A percentile compares a stretch with the other conserved stretches of the same genome.
Conservation (phyloP, 768 basidiomycete genomes). For the Kwoniella bestiolae region DNA sequence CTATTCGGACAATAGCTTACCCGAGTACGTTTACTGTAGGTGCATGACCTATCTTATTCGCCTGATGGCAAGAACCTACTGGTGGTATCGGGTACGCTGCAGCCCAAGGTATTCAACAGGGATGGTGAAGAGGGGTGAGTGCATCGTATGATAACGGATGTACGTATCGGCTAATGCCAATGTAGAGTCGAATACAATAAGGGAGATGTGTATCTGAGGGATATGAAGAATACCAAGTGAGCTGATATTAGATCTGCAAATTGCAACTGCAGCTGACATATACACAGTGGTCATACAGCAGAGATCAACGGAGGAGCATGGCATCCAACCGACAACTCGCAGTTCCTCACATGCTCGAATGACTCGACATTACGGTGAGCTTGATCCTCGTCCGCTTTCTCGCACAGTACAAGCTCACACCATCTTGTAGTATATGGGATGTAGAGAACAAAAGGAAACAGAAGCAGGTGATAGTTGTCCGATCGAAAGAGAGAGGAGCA, state of each 20-base stretch:
- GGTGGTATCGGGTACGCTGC: constrained; percentile 82
- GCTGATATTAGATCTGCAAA: constrained; percentile 54
- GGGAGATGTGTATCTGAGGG: constrained; percentile 96
- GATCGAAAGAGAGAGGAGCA: constrained; percentile 91
- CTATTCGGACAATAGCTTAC: not conserved
- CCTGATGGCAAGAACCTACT: constrained; percentile 84
- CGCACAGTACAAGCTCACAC: constrained; percentile 3
- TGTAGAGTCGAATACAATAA: constrained; percentile 66
- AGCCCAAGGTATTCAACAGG: constrained; percentile 85
- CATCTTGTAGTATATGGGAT: constrained; percentile 80
- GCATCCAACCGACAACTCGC: constrained; percentile 83
- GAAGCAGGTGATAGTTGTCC: constrained; percentile 93
- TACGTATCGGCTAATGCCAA: constrained; percentile 9
- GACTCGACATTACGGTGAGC: constrained; percentile 90
- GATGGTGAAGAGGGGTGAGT: constrained; percentile 89
- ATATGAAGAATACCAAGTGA: constrained; percentile 98
- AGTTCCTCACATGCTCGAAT: constrained; percentile 90
- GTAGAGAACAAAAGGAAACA: constrained; percentile 89
- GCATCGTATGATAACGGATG: not conserved
- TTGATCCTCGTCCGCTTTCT: too few relatives aligned
- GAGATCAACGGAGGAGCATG: constrained; percentile 87
- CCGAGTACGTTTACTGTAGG: constrained; percentile 60
- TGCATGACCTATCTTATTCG: constrained; percentile 88
- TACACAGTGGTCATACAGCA: constrained; percentile 85
- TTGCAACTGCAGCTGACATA: not conserved